Base-by-base conservation (phyloP, 2,329 filamentous ascomycete genomes). In the Trichoderma arundinaceum region DNA sequence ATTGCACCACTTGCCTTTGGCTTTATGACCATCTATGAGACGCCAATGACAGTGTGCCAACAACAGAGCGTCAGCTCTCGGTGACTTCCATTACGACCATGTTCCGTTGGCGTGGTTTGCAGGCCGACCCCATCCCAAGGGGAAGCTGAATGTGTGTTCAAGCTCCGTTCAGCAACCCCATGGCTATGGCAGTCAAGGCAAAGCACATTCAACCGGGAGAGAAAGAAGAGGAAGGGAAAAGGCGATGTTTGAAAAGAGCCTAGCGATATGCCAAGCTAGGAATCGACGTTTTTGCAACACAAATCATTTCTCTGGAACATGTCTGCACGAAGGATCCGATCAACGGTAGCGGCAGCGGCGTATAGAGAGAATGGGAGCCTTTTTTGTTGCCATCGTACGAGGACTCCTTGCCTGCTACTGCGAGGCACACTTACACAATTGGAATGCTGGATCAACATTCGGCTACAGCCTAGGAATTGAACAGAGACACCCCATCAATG, bases 401-500 rank as follows among this genome's bases (percentile, higher is more conserved):
- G 12, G 22, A 35, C 44, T 35, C 59, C 57, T 22, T 43, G 48
- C 22, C 38, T n/a, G n/a, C 51, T 53, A 15, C 32, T 12, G 51
- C 51, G 38, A 35, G 38, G 51, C 33, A 53, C 32, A 10, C 7
- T 17, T 22, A 35, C 32, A 32, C 51, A 32, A 22, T 52, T 53
- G 59, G 48, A 62, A 62, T 62, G 46, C 33, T 51, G n/a, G 46
- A 61, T 43, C 35, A 43, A 52, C 7, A 38, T 38, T 38, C 35
- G 46, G 39, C 15, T 38, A 32, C 43, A 59, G 56, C 12, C 48
- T 41, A 43, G 58, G 35, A 52, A 52, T 41, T 52, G 28, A 33
- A 61, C 59, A 52, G 48, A 43, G 38, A 17, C 48, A 15, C n/a
- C 44, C 44, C 57, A 13, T 54, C n/a, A 15, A 38, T 15, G 39